Evolutionary conservation across 164 flowering plant species (phyloP).

Genomic region (Magnolia officinalis): DNA sequence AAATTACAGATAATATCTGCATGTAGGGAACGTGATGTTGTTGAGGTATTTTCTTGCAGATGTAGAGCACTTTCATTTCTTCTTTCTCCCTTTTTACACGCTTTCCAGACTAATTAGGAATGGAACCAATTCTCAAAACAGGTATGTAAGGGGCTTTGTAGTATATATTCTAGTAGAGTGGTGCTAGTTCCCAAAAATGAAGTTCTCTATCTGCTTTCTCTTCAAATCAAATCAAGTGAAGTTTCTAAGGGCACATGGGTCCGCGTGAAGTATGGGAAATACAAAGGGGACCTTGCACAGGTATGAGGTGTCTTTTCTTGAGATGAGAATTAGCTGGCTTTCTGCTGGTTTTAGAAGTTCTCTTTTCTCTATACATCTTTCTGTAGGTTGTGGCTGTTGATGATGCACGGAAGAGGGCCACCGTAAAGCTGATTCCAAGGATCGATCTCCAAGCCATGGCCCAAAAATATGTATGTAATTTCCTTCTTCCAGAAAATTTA

Average conservation of each 20-base stretch:
- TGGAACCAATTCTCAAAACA: constrained; percentile 14
- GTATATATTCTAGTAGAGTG: constrained; percentile 49
- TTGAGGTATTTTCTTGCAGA: constrained; percentile 48
- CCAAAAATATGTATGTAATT: constrained; percentile 56
- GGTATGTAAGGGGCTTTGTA: constrained; percentile 77
- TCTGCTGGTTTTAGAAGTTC: background rate
- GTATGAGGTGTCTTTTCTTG: constrained; percentile 28
- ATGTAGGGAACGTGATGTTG: constrained; percentile 58
- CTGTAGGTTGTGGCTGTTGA: constrained; percentile 73
- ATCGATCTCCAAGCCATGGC: constrained; percentile 65
- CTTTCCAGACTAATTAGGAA: background rate
- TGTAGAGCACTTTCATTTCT: too few species aligned
- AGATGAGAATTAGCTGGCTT: too few species aligned
- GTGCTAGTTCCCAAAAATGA: constrained; percentile 59
- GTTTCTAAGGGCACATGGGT: constrained; percentile 71
- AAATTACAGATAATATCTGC: constrained; percentile 72
- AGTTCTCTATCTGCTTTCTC: constrained; percentile 51
- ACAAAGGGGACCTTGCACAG: constrained; percentile 90
- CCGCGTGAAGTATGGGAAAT: constrained; percentile 78
- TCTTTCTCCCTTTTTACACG: background rate
- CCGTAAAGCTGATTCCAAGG: constrained; percentile 83
- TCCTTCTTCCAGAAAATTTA: background rate
- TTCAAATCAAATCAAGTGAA: constrained; percentile 31
- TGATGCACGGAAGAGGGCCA: constrained; percentile 54
- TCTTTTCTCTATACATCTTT: background rate